These are phyloP conservation scores for Nothophaeocryptopus gaeumannii DNA, from an alignment of 2,329 filamentous ascomycete genomes.

Conservation along the genomic window DNA sequence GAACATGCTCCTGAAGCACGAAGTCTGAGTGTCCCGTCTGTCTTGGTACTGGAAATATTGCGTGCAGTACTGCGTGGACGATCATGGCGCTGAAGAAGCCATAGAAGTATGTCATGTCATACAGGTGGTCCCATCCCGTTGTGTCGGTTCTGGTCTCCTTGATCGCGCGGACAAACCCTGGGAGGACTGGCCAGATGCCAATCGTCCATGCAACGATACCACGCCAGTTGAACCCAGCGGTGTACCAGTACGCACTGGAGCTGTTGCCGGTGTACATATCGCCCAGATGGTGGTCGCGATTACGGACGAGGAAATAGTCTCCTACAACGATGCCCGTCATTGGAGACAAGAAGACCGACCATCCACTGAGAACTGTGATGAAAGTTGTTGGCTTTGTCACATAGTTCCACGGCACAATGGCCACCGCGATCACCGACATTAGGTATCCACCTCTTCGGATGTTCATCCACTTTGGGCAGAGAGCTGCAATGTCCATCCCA, in stretches of 20 bases:
- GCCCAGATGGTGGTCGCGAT: conserved; percentile 14
- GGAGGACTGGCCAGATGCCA: conserved; percentile 15
- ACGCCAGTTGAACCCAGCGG: conserved; percentile 22
- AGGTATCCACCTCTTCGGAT: conserved; percentile 43
- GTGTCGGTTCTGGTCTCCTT: conserved; percentile 2
- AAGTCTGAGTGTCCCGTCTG: conserved; percentile 17
- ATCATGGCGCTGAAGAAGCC: conserved; percentile 16
- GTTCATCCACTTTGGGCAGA: conserved; percentile 43
- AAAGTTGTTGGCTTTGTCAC: conserved; percentile 41
- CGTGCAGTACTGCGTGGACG: conserved; percentile 8
- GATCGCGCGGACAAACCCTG: conserved; percentile 20
- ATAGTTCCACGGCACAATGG: conserved; percentile 43
- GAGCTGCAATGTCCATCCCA: conserved; percentile 43
- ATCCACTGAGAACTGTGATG: conserved; percentile 43
- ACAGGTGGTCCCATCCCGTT: conserved; percentile 16
- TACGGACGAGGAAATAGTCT: conserved; percentile 40
- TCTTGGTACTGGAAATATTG: conserved; percentile 8
- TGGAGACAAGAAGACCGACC: conserved; percentile 43
- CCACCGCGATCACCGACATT: conserved; percentile 37
- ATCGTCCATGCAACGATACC: conserved; percentile 20
- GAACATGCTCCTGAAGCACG: conserved; percentile 14
- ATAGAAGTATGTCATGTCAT: conserved; percentile 20
- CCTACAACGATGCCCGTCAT: conserved; percentile 40
- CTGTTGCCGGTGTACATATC: conserved; percentile 20
- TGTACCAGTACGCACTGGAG: conserved; percentile 22